Conservation (phyloP, 2,329 filamentous ascomycete species). For the Septoria petroselini region DNA sequence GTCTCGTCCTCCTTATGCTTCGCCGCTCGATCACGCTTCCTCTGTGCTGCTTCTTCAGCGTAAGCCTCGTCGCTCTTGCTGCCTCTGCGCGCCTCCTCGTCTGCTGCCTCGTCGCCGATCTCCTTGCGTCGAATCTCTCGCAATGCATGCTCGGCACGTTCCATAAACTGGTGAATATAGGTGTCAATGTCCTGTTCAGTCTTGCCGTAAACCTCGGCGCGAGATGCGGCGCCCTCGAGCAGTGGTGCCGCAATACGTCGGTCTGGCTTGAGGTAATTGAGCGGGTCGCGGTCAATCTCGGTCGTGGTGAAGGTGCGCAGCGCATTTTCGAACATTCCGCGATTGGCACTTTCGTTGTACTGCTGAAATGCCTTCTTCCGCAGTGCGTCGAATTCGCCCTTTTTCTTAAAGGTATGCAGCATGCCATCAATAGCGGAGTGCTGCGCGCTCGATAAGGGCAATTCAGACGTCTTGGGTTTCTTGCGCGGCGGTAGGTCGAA, state of each 20-base stretch:
- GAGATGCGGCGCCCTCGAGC: constrained; percentile 73
- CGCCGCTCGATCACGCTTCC: constrained; percentile 59
- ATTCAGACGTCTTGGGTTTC: constrained; percentile 70
- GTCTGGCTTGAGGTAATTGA: constrained; percentile 66
- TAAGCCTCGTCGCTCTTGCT: constrained; percentile 73
- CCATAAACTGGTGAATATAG: constrained; percentile 62
- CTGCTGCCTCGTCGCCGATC: constrained; percentile 66
- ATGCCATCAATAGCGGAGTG: constrained; percentile 70
- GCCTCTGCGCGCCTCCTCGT: constrained; percentile 62
- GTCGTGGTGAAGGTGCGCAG: constrained; percentile 58
- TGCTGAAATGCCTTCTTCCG: constrained; percentile 75
- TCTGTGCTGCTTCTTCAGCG: constrained; percentile 61
- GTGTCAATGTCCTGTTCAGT: constrained; percentile 65
- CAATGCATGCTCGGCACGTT: constrained; percentile 66
- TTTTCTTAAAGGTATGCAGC: constrained; percentile 81
- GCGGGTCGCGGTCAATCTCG: constrained; percentile 71
- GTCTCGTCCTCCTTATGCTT: constrained; percentile 59
- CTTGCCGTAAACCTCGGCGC: constrained; percentile 70
- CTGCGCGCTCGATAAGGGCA: constrained; percentile 71
- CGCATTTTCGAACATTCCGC: constrained; percentile 37
- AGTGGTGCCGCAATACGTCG: constrained; percentile 70
- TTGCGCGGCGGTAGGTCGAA: constrained; percentile 43
- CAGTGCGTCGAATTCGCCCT: constrained; percentile 75
- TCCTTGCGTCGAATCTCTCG: constrained; percentile 65
- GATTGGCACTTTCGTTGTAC: constrained; percentile 57